Base-by-base conservation (phyloP, 345 rosid genomes). In the Brassica rapa region DNA sequence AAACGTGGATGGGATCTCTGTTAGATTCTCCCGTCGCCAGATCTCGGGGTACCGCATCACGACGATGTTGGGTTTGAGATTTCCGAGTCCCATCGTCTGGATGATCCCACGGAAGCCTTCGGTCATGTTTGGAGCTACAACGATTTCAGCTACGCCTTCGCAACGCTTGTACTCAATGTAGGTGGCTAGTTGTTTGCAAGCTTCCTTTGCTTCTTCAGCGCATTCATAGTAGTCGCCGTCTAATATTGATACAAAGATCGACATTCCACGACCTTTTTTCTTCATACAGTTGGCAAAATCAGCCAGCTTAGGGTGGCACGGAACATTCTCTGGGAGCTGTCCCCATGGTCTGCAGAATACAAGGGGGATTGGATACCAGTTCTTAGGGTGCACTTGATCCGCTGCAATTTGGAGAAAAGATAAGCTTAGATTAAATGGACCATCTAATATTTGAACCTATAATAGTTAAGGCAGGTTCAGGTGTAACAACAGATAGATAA, bases 311-410 rank as follows among this genome's bases (percentile, higher is more conserved):
- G 98, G 98, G 78, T 96, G 99, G 86, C 99, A 96, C 1, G 99
- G 97, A 24, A 96, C 98, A 66, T 96, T 93, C 81, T 93, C 99
- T 1, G 99, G 99, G 57, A 96, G 93, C 86, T 90, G 89, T 62
- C 98, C 99, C 99, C 99, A 96, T 8, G 99, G 99, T 70, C 98
- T 90, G 82, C 99, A 96, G 85, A 96, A 96, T 64, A 96, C 82
- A 62, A 96, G 91, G 19, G 98, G 99, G 71, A 96, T 96, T 43
- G 99, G 99, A 67, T 96, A 96, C 98, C 99, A 96, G 69, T 96
- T 96, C 85, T 96, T 96, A 2, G 99, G 98, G 75, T 96, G 99
- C 81, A 96, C 99, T 84, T 96, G 99, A 86, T 82, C 91, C 68
- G 99, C 99, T 96, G 91, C 82, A 85, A 72, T 32, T 14, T 15